Evolutionary conservation across 2,329 filamentous ascomycete species (phyloP).

Genomic region (Epichloe amarillans): DNA sequence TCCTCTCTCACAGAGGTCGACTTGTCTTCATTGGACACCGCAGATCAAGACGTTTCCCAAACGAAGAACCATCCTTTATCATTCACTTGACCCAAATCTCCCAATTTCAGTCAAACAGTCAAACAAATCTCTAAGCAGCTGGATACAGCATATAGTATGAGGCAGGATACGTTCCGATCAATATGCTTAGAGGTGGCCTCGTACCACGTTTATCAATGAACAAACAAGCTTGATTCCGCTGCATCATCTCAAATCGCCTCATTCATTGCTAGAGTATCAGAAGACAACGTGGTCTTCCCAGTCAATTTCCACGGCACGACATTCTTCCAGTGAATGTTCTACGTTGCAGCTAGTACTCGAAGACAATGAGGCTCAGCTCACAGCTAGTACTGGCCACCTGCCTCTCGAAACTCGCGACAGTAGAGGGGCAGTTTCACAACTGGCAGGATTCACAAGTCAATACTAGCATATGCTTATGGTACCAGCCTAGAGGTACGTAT

Average conservation of each 20-base stretch:
- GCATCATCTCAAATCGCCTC: background rate
- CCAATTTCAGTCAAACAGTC: no score
- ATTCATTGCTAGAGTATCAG: background rate
- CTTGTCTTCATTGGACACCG: background rate
- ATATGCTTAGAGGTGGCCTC: background rate
- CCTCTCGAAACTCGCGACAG: slow-evolving; percentile 7
- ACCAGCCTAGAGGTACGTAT: slow-evolving; percentile 26
- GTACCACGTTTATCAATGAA: background rate
- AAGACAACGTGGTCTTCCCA: background rate
- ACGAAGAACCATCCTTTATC: background rate
- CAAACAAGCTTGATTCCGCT: background rate
- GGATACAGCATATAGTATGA: background rate
- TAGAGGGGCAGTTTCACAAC: slow-evolving; percentile 27
- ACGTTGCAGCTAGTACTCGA: background rate
- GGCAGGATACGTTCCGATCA: background rate
- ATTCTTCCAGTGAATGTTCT: background rate
- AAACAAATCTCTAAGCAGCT: background rate
- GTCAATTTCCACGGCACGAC: background rate
- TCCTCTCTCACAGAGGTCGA: background rate
- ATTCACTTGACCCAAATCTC: background rate
- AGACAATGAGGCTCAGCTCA: slow-evolving; percentile 10
- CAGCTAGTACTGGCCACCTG: slow-evolving; percentile 8
- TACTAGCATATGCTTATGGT: slow-evolving; percentile 47
- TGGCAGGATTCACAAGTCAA: slow-evolving; percentile 42
- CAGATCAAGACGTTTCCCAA: background rate